phyloP scores from a whole-genome alignment of 2,329 filamentous ascomycete genomes.

The Alternaria brassicae region DNA sequence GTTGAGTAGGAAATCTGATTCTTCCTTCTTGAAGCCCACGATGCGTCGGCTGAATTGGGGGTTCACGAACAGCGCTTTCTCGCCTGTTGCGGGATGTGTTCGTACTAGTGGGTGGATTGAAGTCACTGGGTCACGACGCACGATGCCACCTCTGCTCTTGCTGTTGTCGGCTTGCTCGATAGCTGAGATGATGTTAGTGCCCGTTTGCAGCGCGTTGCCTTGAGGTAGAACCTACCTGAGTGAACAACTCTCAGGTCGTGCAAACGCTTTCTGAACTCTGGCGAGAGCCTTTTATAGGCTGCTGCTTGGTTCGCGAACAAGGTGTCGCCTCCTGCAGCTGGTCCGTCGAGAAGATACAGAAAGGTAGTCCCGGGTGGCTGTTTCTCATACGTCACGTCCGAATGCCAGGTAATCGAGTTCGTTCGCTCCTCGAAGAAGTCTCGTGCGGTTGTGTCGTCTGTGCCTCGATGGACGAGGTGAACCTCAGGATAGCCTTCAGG shows the following conservation, averaged over 20 bases:
- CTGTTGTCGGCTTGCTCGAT: constrained; percentile 77
- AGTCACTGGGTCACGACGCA: constrained; percentile 76
- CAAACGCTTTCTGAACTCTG: constrained; percentile 77
- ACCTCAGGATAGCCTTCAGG: constrained; percentile 76
- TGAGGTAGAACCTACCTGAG: constrained; percentile 63
- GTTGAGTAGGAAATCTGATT: constrained; percentile 78
- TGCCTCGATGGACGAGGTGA: constrained; percentile 78
- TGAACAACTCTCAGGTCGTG: constrained; percentile 83
- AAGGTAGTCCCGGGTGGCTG: constrained; percentile 93
- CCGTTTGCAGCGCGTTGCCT: background rate
- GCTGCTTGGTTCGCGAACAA: constrained; percentile 80
- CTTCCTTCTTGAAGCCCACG: constrained; percentile 84
- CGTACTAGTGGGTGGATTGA: constrained; percentile 79
- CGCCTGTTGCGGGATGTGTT: constrained; percentile 79
- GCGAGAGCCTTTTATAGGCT: constrained; percentile 82
- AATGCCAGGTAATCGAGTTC: constrained; percentile 87
- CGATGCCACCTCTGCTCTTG: constrained; percentile 70
- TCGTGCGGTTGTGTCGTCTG: constrained; percentile 65
- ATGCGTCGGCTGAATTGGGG: constrained; percentile 84
- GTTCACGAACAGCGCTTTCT: constrained; percentile 85
- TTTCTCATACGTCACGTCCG: constrained; percentile 84
- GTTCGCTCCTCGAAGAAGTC: constrained; percentile 73
- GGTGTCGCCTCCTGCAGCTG: constrained; percentile 81
- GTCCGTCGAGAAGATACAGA: constrained; percentile 84
- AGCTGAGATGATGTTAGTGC: constrained; percentile 42